Evolutionary conservation across 805 yeast species (phyloP).

Genomic region (Hanseniaspora clermontiae): DNA sequence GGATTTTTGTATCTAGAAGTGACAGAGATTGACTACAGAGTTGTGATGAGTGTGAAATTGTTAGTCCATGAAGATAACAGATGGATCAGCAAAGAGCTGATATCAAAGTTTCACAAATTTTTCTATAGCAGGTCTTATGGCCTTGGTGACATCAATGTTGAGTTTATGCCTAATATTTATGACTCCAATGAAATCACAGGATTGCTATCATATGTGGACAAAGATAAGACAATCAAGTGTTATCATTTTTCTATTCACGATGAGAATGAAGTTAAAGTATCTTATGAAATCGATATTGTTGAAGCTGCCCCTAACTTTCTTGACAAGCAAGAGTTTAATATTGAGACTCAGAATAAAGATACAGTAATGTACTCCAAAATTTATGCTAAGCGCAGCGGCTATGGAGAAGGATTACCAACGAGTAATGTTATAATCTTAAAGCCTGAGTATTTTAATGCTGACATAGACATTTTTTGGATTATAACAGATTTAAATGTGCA

Average conservation of each 20-base stretch:
- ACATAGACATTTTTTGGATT: neutral
- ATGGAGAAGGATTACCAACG: neutral
- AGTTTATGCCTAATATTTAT: neutral
- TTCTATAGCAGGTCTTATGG: neutral
- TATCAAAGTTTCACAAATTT: neutral
- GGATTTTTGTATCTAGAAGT: neutral
- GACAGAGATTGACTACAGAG: neutral
- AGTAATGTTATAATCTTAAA: neutral
- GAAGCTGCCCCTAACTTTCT: neutral
- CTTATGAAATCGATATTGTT: neutral
- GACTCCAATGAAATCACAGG: neutral
- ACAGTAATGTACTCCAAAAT: neutral
- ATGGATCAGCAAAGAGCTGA: neutral
- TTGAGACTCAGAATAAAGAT: neutral
- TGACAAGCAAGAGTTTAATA: neutral
- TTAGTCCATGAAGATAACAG: neutral
- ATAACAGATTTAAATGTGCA: neutral
- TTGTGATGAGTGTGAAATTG: neutral
- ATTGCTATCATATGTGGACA: neutral
- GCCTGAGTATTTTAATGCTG: neutral
- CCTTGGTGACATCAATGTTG: neutral
- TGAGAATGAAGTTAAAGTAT: neutral
- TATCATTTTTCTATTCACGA: neutral
- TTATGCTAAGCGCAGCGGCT: neutral
- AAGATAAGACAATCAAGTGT: neutral